A percentile compares a stretch with the other conserved stretches of the same genome.
phyloP scores from a whole-genome alignment of 2,329 filamentous ascomycete genomes.

The Byssothecium circinans region DNA sequence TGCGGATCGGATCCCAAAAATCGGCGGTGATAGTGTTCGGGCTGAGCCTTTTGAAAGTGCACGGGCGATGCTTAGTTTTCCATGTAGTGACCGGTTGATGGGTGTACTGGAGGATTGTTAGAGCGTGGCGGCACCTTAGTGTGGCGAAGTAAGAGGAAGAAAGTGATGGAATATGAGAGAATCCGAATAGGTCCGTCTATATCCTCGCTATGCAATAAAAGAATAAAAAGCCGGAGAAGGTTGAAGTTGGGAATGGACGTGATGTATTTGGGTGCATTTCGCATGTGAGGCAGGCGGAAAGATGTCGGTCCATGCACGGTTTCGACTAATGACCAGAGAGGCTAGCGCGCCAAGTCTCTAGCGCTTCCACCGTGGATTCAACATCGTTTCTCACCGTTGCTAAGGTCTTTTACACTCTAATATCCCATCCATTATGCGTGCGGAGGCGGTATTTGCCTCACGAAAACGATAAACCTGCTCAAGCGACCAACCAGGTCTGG shows the following conservation, averaged over 20 bases:
- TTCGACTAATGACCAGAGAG: constrained; percentile 11
- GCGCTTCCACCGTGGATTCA: constrained; percentile 17
- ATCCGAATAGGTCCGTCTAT: constrained; percentile 22
- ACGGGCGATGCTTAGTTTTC: not conserved
- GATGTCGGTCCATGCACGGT: constrained; percentile 3
- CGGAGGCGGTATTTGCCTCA: constrained; percentile 11
- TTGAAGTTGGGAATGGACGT: constrained; percentile 1
- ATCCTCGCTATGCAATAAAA: constrained; percentile 34
- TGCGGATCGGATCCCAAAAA: no score
- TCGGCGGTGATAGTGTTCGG: not conserved
- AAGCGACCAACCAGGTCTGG: constrained; percentile 20
- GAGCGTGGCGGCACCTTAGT: constrained; percentile 7
- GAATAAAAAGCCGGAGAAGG: not conserved
- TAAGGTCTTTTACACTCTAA: constrained; percentile 17
- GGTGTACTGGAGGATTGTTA: not conserved
- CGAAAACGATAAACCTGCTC: constrained; percentile 12
- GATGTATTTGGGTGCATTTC: no score
- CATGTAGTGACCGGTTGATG: not conserved
- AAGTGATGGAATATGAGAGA: constrained; percentile 22
- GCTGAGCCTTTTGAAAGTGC: not conserved
- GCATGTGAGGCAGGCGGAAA: no score
- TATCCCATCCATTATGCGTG: constrained; percentile 28
- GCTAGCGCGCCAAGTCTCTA: constrained; percentile 14
- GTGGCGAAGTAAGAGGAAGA: constrained; percentile 27
- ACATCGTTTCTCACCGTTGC: constrained; percentile 23